phyloP scores from a whole-genome alignment of 2,329 filamentous ascomycete genomes.

The Calonectria naviculata region DNA sequence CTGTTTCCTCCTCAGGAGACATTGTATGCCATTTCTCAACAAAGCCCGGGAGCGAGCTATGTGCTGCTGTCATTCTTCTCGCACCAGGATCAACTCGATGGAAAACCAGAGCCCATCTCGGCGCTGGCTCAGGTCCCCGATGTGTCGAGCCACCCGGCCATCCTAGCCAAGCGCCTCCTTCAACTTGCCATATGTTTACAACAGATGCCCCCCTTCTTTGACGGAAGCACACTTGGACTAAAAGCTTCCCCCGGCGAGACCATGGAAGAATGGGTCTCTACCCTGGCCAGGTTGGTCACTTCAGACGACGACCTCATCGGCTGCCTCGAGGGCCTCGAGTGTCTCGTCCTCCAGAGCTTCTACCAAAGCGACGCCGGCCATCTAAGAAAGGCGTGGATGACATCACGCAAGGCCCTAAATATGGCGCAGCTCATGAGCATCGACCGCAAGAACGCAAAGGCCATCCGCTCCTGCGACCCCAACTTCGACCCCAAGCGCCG shows the following conservation, averaged over 20 bases:
- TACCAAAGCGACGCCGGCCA: slow-evolving; percentile 66
- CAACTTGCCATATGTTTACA: slow-evolving; percentile 59
- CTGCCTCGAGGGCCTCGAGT: slow-evolving; percentile 64
- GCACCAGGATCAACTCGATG: slow-evolving; percentile 44
- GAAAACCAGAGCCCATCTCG: slow-evolving; percentile 45
- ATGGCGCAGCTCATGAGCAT: slow-evolving; percentile 64
- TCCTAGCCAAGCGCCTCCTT: slow-evolving; percentile 60
- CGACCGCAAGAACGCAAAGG: slow-evolving; percentile 45
- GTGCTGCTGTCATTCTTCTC: slow-evolving; percentile 42
- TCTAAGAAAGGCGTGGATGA: slow-evolving; percentile 65
- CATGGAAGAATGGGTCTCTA: slow-evolving; percentile 44
- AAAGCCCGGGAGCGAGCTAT: slow-evolving; percentile 37
- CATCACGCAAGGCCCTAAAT: slow-evolving; percentile 59
- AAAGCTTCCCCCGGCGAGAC: slow-evolving; percentile 27
- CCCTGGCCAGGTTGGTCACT: slow-evolving; percentile 54
- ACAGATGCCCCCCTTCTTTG: slow-evolving; percentile 50
- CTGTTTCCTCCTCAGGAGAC: slow-evolving; percentile 36
- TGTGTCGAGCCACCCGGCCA: slow-evolving; percentile 57
- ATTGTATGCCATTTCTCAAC: slow-evolving; percentile 36
- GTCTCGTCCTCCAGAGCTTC: slow-evolving; percentile 58
- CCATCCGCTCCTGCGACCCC: slow-evolving; percentile 52
- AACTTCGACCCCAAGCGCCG: slow-evolving; percentile 44
- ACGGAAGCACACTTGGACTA: slow-evolving; percentile 40
- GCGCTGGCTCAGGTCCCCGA: slow-evolving; percentile 43
- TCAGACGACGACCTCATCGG: slow-evolving; percentile 63